Conservation (phyloP, 2,329 filamentous ascomycete species). For the Pyrenophora teres region DNA sequence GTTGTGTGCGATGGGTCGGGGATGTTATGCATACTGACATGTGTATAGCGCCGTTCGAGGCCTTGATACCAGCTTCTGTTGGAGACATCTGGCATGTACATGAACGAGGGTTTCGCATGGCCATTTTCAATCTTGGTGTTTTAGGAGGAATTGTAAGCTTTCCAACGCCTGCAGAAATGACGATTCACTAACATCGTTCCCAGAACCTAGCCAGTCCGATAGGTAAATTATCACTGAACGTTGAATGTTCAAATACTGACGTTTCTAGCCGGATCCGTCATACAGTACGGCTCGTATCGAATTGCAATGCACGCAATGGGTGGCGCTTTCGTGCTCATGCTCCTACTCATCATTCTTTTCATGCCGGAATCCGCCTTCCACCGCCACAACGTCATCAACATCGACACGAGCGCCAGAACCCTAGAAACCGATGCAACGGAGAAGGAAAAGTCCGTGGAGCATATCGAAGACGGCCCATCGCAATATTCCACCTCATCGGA, state of each 20-base stretch:
- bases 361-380: constrained; percentile 31
- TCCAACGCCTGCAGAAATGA: too few relatives aligned
- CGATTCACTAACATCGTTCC: background rate
- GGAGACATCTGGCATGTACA: constrained; percentile 33
- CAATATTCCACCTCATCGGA: constrained; percentile 1
- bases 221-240: background rate
- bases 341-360: constrained; percentile 29
- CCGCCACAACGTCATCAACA: constrained; percentile 19
- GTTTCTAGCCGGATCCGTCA: constrained; percentile 22
- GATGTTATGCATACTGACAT: background rate
- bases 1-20: background rate
- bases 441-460: constrained; percentile 16
- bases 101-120: constrained; percentile 29
- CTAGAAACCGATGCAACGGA: constrained; percentile 13
- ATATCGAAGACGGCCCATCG: constrained; percentile 11
- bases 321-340: constrained; percentile 26
- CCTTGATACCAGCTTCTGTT: constrained; percentile 31
- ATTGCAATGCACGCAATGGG: constrained; percentile 32
- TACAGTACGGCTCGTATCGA: constrained; percentile 25
- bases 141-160: constrained; percentile 27
- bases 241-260: background rate
- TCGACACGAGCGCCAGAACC: constrained; percentile 22
- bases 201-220: constrained; percentile 31
- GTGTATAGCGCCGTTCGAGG: constrained; percentile 27
- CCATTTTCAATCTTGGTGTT: constrained; percentile 33